Conservation (phyloP, 2,329 filamentous ascomycete genomes). For the Mycosphaerelloides madeirae region DNA sequence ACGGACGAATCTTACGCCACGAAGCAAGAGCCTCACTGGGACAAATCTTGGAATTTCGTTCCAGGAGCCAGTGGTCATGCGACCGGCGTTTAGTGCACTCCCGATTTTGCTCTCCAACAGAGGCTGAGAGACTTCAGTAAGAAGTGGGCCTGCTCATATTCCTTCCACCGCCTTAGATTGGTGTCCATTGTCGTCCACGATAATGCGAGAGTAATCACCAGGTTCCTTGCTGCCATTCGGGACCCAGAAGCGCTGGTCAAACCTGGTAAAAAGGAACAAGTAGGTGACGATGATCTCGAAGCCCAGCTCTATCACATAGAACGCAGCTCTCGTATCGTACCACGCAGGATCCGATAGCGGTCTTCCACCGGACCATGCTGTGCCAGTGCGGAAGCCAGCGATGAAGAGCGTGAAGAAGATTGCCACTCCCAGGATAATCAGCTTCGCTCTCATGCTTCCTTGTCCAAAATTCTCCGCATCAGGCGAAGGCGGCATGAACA, state of each 20-base stretch:
- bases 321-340: conserved; percentile 14
- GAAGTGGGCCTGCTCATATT: no score
- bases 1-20: no score
- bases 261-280: conserved; percentile 11
- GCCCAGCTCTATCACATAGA: conserved; percentile 17
- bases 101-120: no score
- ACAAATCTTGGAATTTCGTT: no score
- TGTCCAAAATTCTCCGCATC: conserved; percentile 14
- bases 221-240: conserved; percentile 12
- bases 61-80: no score
- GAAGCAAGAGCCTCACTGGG: no score
- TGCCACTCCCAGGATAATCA: conserved; percentile 10
- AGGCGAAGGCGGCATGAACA: conserved; percentile 28
- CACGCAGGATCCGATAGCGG: conserved; percentile 13
- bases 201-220: conserved; percentile 4
- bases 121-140: no score
- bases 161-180: neutral
- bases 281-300: conserved; percentile 20
- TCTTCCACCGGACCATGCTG: conserved; percentile 10
- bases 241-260: conserved; percentile 19
- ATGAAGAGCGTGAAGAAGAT: conserved; percentile 12
- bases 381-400: conserved; percentile 15
- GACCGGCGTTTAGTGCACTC: no score
- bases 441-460: conserved; percentile 11
- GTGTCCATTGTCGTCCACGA: neutral